These are phyloP conservation scores for Ichthyophthirius multifiliis DNA, from an alignment of 169 alveolate species.

Conservation along the genomic window DNA sequence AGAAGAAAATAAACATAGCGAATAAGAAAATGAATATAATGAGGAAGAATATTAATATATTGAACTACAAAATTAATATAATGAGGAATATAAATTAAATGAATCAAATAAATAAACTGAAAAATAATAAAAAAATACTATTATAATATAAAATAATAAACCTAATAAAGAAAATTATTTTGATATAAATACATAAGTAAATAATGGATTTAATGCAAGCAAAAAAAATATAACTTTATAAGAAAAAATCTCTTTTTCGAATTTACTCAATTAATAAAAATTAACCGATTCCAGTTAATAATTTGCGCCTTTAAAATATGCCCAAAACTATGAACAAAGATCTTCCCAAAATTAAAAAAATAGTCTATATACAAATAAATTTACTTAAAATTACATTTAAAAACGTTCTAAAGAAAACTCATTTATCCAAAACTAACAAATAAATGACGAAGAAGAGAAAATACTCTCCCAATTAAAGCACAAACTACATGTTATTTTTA, in stretches of 20 bases:
- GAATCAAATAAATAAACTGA: not conserved
- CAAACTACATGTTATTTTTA: conserved; percentile 49
- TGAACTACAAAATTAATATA: not conserved
- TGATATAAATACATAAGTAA: not conserved
- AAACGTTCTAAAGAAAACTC: not conserved
- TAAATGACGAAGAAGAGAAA: conserved; percentile 6
- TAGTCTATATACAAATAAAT: not conserved
- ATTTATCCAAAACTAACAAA: too few relatives aligned
- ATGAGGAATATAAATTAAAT: not conserved
- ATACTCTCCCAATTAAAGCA: conserved; percentile 16
- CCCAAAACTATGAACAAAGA: conserved; percentile 18
- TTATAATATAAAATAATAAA: not conserved
- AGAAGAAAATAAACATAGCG: not conserved
- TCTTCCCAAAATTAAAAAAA: not conserved
- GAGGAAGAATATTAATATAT: not conserved
- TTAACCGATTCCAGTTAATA: not conserved
- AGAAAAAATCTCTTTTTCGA: too few relatives aligned
- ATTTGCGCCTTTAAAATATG: not conserved
- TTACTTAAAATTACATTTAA: not conserved
- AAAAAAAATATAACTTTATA: too few relatives aligned
- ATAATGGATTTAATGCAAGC: not conserved
- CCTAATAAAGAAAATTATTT: not conserved
- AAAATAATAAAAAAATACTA: not conserved
- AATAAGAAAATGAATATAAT: not conserved
- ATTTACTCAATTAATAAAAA: not conserved